Evolutionary conservation across 345 rosid species (phyloP).

Genomic region (Noccaea bulbosa): DNA sequence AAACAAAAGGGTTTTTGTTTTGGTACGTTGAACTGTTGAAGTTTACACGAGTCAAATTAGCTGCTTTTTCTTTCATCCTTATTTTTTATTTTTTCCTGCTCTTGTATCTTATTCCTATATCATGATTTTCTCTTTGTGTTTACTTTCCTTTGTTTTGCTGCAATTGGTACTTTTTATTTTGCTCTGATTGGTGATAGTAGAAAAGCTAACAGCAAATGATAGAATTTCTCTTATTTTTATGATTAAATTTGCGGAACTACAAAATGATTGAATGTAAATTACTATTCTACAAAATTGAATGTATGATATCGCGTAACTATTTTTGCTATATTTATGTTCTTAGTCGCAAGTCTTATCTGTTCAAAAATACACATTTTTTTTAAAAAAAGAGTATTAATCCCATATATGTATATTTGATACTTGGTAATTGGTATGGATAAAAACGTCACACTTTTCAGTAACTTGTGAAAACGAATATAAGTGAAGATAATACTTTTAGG

Average conservation of each 20-base stretch:
- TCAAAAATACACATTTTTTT: not conserved
- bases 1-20: conserved; percentile 42
- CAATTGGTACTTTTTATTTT: too few species aligned
- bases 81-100: not conserved
- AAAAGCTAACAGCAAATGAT: not conserved
- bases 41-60: conserved; percentile 34
- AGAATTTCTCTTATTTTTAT: not conserved
- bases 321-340: not conserved
- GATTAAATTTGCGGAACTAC: not conserved
- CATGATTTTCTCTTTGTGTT: not conserved
- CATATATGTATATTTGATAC: not conserved
- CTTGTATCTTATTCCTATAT: not conserved
- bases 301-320: not conserved
- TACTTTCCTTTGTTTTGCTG: too few species aligned
- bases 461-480: conserved; percentile 38
- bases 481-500: conserved; percentile 31
- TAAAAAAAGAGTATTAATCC: not conserved
- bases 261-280: not conserved
- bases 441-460: conserved; percentile 39
- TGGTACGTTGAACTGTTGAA: conserved; percentile 40
- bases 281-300: not conserved
- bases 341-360: too few species aligned
- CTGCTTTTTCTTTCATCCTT: not conserved
- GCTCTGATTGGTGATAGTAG: conserved; percentile 3
- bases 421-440: conserved; percentile 30